A percentile compares a stretch with the other conserved stretches of the same genome.
Evolutionary conservation across 106 monocot genomes (phyloP).

Genomic region (Posidonia australis): DNA sequence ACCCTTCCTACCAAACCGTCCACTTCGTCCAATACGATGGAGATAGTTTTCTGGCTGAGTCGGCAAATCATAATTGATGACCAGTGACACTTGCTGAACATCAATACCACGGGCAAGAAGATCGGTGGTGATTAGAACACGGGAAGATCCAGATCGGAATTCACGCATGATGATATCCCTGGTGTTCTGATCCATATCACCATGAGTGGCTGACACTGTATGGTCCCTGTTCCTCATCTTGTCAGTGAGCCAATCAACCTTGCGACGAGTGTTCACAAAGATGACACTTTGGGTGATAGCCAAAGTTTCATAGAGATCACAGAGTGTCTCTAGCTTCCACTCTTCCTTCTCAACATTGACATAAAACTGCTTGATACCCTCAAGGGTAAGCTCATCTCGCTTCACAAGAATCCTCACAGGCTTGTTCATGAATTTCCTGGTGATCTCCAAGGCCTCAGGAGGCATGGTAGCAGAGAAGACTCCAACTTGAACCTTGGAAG

Average conservation of each 20-base stretch:
- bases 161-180: too few relatives aligned
- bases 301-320: conserved; percentile 12
- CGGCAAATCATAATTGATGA: conserved; percentile 15
- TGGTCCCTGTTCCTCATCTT: too few relatives aligned
- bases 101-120: conserved; percentile 10
- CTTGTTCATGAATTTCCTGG: conserved; percentile 16
- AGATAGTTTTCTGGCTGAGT: neutral
- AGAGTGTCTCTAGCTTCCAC: conserved; percentile 12
- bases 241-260: conserved; percentile 5
- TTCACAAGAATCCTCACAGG: conserved; percentile 15
- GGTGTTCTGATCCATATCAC: conserved; percentile 10
- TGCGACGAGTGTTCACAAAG: conserved; percentile 16
- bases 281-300: conserved; percentile 18
- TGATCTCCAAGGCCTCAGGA: conserved; percentile 11
- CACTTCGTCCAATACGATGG: neutral
- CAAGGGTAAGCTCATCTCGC: conserved; percentile 14
- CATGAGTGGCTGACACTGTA: conserved; percentile 6
- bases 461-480: conserved; percentile 17
- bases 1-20: conserved; percentile 4
- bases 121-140: too few relatives aligned
- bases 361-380: conserved; percentile 16
- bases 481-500: conserved; percentile 5
- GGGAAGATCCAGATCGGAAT: too few relatives aligned
- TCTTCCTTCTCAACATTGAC: conserved; percentile 11
- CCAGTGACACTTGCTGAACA: conserved; percentile 14